Evolutionary conservation across 495 filamentous ascomycete species (phyloP), one percentile per base, ranked within the genome.

Genomic region (Xylaria venustula): DNA sequence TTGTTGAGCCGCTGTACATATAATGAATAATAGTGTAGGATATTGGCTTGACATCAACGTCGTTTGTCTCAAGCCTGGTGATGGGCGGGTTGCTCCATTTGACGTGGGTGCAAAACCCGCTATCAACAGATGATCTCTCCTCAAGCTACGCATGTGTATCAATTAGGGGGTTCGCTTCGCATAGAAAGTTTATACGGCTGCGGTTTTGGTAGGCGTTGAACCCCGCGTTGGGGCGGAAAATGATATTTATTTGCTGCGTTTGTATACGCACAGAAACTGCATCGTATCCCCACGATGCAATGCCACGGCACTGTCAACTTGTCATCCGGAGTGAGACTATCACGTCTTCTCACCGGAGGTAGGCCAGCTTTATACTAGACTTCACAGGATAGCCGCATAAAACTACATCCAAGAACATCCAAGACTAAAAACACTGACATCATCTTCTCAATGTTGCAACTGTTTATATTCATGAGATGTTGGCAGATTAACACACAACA

Each of bases 121-220:
- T 34, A 30, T 40, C 53, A 57, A 69, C 63, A 64, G 67, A 69
- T 45, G 64, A 69, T 71, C 66, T 71, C 69, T 69, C 69, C 66
- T 71, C 69, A 47, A 60, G 66, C 61, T 67, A 45, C 60, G 32
- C 44, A 61, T 58, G 50, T 71, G 66, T 71, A 71, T 69, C 63
- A 69, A 67, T 65, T 67, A 65, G 61, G 64, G 54, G 57, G 66
- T 62, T 67, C 53, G 64, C 40, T 57, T 63, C 51, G 67, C 66
- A 69, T 59, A 69, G 67, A 71, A 63, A 67, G 69, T 64, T 65
- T 65, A 54, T 56, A 46, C 47, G 62, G 64, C 44, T 48, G 55
- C 54, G 69, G 69, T 62, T n/a, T 68, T 46, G 69, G 64, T 69
- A 65, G 69, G 69, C 69, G 69, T 71, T 69, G 48, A 62, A 61